Evolutionary conservation across 768 basidiomycete genomes (phyloP), one percentile per base, ranked within the genome.

Genomic region (Mycena chlorophos): DNA sequence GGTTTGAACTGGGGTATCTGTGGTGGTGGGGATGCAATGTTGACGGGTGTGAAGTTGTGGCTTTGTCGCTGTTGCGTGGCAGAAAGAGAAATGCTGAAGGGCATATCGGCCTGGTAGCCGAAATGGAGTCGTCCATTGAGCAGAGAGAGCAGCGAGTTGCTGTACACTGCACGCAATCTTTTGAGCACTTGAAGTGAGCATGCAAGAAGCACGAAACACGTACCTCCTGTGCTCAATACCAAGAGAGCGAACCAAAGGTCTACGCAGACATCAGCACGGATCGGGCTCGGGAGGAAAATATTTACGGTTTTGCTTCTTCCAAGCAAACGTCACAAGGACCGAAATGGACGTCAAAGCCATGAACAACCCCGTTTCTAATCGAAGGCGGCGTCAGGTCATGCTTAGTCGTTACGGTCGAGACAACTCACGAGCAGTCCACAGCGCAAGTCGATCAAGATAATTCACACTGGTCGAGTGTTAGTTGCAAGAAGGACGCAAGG

Each of bases 61-160:
- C 31, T 17, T 43, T 16, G 14, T 43, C 20, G 53, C 50, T n/a
- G 52, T 54, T 8, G 40, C 12, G 20, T 10, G 8, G 45, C 27
- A 5, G 52, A 51, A 5, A 61, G 50, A 5, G 56, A 55, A 12
- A 62, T 55, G 20, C 26, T 22, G 46, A 62, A 62, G n/a, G 60
- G 60, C 1, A 51, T 26, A 2, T 58, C 56, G 25, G 51, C 37
- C 28, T 62, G 56, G 30, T 52, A 53, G 4, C 54, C 56, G 13
- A 62, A 51, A 6, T 57, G 53, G 5, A 62, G 51, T 20, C 60
- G 48, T 17, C 60, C 60, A 22, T 62, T 62, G 26, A 62, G 51
- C 28, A 62, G 40, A 2, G 60, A 62, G 3, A 62, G 40, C 1
- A 62, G 42, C 23, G 56, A 58, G 51, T 62, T 62, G 51, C 53